These are phyloP conservation scores for Didymella sp. DNA, from an alignment of 2,329 filamentous ascomycete species.

Conservation along the genomic window DNA sequence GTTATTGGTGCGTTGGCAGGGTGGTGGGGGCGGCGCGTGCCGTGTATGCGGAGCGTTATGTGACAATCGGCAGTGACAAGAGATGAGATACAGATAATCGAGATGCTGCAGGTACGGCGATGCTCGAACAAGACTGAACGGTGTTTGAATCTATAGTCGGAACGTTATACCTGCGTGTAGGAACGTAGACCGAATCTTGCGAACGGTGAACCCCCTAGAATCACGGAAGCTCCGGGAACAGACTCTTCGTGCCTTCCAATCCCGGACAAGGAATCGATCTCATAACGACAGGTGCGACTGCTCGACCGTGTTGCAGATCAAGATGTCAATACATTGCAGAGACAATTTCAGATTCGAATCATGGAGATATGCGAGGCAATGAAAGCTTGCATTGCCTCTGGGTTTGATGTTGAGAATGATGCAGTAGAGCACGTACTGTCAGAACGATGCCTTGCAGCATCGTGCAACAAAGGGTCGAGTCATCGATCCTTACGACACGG, in stretches of 20 bases:
- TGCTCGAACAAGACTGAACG: background rate
- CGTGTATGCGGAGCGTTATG: slow-evolving; percentile 1
- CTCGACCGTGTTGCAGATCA: background rate
- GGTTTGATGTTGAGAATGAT: background rate
- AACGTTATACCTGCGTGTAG: background rate
- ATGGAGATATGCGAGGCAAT: background rate
- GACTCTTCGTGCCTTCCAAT: background rate
- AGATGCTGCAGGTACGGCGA: slow-evolving; percentile 1
- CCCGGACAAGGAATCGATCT: background rate
- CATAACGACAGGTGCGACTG: background rate
- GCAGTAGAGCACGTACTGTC: background rate
- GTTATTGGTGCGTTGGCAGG: background rate
- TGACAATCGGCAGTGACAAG: background rate
- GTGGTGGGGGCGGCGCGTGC: slow-evolving; percentile 6
- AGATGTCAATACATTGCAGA: background rate
- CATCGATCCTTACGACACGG: background rate
- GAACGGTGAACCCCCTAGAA: background rate
- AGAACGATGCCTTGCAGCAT: slow-evolving; percentile 1
- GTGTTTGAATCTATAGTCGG: background rate
- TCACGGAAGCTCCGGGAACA: background rate
- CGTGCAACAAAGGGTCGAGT: background rate
- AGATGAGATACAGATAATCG: background rate
- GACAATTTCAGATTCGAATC: background rate
- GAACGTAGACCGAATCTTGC: background rate
- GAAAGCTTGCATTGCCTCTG: too few relatives aligned